Conservation (phyloP, 345 rosid species). For the Brassica carinata region DNA sequence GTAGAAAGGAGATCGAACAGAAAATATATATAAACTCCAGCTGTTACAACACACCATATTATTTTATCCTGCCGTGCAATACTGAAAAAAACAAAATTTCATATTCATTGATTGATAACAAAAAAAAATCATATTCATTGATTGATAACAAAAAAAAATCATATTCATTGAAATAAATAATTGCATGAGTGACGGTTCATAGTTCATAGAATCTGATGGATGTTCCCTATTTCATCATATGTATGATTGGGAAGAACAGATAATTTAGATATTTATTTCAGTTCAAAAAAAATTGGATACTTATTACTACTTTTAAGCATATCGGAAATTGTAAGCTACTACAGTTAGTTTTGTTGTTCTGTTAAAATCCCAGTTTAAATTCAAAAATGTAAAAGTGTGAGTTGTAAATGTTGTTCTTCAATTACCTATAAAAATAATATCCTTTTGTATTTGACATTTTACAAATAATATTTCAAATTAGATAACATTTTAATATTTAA, state of each 20-base stretch:
- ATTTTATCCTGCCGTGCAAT: no score
- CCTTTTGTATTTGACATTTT: no score
- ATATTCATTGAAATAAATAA: slow-evolving; percentile 10
- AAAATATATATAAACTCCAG: no score
- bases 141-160: background rate
- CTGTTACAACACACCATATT: no score
- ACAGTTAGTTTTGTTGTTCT: background rate
- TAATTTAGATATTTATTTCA: background rate
- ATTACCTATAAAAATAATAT: background rate
- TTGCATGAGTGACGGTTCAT: slow-evolving; percentile 27
- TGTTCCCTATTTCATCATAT: slow-evolving; percentile 31
- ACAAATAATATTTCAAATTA: background rate
- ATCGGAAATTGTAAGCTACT: background rate
- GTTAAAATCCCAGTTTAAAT: background rate
- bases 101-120: no score
- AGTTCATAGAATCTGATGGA: slow-evolving; percentile 27
- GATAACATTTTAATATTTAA: no score
- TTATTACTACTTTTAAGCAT: no score
- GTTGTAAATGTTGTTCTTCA: background rate
- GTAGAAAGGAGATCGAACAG: no score
- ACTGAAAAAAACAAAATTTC: background rate
- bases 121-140: background rate
- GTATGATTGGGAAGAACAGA: slow-evolving; percentile 26
- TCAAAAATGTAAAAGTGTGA: background rate
- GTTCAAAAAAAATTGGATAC: no score